Conservation (phyloP, 441 rosid genomes). For the Erodium moschatum region DNA sequence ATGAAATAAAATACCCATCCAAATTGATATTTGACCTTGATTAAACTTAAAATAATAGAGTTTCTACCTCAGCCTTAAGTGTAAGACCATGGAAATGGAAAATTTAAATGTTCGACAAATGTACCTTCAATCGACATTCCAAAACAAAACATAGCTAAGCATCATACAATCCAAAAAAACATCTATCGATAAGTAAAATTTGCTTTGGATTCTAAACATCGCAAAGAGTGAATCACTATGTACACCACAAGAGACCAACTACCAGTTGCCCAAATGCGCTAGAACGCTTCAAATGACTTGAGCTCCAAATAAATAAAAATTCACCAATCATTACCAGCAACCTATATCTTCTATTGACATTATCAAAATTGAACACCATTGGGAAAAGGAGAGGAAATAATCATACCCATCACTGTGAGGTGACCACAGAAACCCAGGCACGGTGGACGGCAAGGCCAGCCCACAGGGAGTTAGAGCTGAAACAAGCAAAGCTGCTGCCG, state of each 20-base stretch:
- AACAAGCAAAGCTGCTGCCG: not conserved
- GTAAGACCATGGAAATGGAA: not conserved
- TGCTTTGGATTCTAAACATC: not conserved
- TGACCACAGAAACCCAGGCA: constrained; percentile 77
- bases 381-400: not conserved
- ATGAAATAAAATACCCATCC: not conserved
- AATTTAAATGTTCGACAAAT: not conserved
- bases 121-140: not conserved
- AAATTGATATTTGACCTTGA: not conserved
- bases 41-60: not conserved
- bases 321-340: not conserved
- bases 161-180: not conserved
- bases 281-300: not conserved
- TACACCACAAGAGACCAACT: not conserved
- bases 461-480: constrained; percentile 11
- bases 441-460: constrained; percentile 33
- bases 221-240: not conserved
- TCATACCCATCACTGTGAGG: constrained; percentile 42
- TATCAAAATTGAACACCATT: not conserved
- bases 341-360: not conserved
- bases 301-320: not conserved
- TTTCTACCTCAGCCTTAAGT: not conserved
- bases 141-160: not conserved
- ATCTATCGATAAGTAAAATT: not conserved
- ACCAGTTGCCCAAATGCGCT: not conserved